Percentiles rank a stretch among this genome's conserved stretches.
phyloP scores from a whole-genome alignment of 306 rosid genomes.

The Senna tora region DNA sequence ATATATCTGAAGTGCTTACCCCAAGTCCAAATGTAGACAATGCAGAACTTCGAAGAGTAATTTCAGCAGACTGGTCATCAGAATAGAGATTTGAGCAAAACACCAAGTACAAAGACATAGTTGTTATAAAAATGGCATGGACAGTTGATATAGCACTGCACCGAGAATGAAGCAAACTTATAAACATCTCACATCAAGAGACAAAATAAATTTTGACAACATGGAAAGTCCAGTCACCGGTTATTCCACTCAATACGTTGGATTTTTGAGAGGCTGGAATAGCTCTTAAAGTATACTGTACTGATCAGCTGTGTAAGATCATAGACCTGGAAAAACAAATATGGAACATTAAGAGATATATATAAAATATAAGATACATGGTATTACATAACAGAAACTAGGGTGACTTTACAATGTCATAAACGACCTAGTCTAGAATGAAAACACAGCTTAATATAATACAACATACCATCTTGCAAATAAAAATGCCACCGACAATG shows the following conservation, averaged over 20 bases:
- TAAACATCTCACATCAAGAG: slow-evolving; percentile 22
- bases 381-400: slow-evolving; percentile 1
- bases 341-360: slow-evolving; percentile 25
- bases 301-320: slow-evolving; percentile 73
- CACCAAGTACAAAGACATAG: slow-evolving; percentile 75
- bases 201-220: slow-evolving; percentile 25
- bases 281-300: slow-evolving; percentile 77
- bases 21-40: slow-evolving; percentile 76
- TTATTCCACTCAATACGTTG: slow-evolving; percentile 90
- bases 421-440: slow-evolving; percentile 6
- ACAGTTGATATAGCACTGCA: slow-evolving; percentile 85
- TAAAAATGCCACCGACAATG: slow-evolving; percentile 67
- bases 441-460: slow-evolving; percentile 10
- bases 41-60: slow-evolving; percentile 58
- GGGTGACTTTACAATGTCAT: slow-evolving; percentile 17
- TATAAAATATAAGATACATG: slow-evolving; percentile 20
- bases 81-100: slow-evolving; percentile 81
- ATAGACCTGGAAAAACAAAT: slow-evolving; percentile 55
- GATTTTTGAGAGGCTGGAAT: slow-evolving; percentile 70
- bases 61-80: slow-evolving; percentile 48
- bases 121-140: slow-evolving; percentile 84
- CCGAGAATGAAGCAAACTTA: slow-evolving; percentile 29
- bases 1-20: slow-evolving; percentile 51
- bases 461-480: slow-evolving; percentile 82
- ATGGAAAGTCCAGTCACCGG: slow-evolving; percentile 58